These are phyloP conservation scores for Ceratobasidium papillatum DNA, from an alignment of 1,284 basidiomycete genomes.

Conservation along the genomic window DNA sequence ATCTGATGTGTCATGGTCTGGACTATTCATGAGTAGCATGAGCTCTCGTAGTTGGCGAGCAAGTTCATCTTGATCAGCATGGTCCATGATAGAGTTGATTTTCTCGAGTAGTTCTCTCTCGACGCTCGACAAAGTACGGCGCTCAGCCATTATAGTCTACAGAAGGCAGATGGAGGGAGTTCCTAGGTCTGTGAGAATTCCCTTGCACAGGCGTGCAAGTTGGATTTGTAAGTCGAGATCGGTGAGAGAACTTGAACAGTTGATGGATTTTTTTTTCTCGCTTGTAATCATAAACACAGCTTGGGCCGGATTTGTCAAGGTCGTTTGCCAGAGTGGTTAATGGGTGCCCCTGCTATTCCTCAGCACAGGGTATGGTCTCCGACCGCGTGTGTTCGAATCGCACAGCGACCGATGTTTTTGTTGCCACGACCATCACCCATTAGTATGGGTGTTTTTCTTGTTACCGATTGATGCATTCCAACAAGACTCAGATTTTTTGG, in stretches of 20 bases:
- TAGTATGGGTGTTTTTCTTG: neutral
- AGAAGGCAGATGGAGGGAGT: neutral
- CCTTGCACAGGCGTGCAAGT: neutral
- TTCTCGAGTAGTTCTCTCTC: neutral
- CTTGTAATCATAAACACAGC: neutral
- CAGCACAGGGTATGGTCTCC: slow-evolving; percentile 41
- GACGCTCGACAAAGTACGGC: neutral
- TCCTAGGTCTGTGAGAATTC: neutral
- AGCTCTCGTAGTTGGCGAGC: neutral
- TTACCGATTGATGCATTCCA: neutral
- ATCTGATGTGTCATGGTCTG: neutral
- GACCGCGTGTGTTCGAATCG: slow-evolving; percentile 42
- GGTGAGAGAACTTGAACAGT: too few species aligned
- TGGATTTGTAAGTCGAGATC: neutral
- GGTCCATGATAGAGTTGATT: neutral
- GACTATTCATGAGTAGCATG: neutral
- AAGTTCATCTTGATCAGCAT: neutral
- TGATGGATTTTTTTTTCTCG: neutral
- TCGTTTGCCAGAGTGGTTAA: slow-evolving; percentile 43
- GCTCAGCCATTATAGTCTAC: slow-evolving; percentile 2
- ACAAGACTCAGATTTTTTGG: neutral
- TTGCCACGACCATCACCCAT: too few species aligned
- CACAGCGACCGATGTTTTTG: slow-evolving; percentile 39
- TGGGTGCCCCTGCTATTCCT: slow-evolving; percentile 36
- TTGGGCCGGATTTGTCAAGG: neutral